Percentiles rank a stretch among this genome's conserved stretches.
These are phyloP conservation scores for Podila horticola DNA, from an alignment of 192 early-diverging fungal species.

Conservation along the genomic window DNA sequence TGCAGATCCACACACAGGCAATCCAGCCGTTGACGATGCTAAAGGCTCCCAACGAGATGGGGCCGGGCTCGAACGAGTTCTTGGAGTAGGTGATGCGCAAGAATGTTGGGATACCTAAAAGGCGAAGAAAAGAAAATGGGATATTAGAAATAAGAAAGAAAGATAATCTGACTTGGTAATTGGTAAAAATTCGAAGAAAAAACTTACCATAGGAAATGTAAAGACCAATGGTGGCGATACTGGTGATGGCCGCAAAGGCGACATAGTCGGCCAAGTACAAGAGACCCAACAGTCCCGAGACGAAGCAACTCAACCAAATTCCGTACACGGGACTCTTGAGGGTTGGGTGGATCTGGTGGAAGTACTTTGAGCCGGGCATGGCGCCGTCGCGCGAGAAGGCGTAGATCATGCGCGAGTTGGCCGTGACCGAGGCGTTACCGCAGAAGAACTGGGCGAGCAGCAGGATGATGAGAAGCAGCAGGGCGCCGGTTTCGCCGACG, in stretches of 20 bases:
- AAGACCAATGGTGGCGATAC: slow-evolving; percentile 55
- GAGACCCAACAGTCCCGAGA: slow-evolving; percentile 52
- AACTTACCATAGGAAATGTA: slow-evolving; percentile 58
- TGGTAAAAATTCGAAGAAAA: neutral
- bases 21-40: slow-evolving; percentile 49
- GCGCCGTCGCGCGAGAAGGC: slow-evolving; percentile 61
- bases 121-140: neutral
- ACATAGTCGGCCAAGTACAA: slow-evolving; percentile 45
- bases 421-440: slow-evolving; percentile 50
- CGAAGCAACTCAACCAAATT: slow-evolving; percentile 38
- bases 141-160: neutral
- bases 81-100: slow-evolving; percentile 51
- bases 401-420: slow-evolving; percentile 58
- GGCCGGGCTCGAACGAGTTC: slow-evolving; percentile 50
- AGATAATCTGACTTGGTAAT: neutral
- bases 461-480: slow-evolving; percentile 53
- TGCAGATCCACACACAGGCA: slow-evolving; percentile 51
- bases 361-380: slow-evolving; percentile 54
- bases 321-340: slow-evolving; percentile 50
- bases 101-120: slow-evolving; percentile 46
- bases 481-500: slow-evolving; percentile 38
- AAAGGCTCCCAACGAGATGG: slow-evolving; percentile 47
- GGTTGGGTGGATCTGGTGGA: slow-evolving; percentile 49
- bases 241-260: slow-evolving; percentile 58
- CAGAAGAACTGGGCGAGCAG: slow-evolving; percentile 56